Evolutionary conservation across 306 rosid species (phyloP).

Genomic region (Gastrolobium bilobum): DNA sequence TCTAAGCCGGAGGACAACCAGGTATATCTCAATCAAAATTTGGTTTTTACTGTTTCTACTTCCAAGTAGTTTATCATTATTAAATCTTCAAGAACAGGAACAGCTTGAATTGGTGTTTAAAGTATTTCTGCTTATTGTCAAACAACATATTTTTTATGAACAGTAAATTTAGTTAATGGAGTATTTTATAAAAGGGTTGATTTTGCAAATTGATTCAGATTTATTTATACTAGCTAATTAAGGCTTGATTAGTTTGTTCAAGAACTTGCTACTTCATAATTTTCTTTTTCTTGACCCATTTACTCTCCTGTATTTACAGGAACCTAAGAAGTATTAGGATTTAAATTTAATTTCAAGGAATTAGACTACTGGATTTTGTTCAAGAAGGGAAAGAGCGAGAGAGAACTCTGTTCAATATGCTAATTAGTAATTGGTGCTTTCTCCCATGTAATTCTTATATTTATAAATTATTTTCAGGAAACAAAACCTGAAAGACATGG

Average conservation of each 20-base stretch:
- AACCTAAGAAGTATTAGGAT: conserved; percentile 17
- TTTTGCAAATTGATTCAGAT: conserved; percentile 35
- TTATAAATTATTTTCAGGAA: conserved; percentile 56
- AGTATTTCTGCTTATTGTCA: conserved; percentile 34
- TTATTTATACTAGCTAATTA: conserved; percentile 15
- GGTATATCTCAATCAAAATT: conserved; percentile 56
- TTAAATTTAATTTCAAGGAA: background rate
- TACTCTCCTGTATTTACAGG: background rate
- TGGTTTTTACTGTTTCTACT: conserved; percentile 23
- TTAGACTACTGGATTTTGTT: conserved; percentile 18
- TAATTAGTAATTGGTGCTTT: background rate
- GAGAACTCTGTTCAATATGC: background rate
- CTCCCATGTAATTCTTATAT: conserved; percentile 18
- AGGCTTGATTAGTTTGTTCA: background rate
- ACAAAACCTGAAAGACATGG: conserved; percentile 64
- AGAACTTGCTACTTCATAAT: conserved; percentile 14
- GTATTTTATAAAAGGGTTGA: conserved; percentile 15
- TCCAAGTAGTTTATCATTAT: conserved; percentile 23
- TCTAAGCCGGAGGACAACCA: conserved; percentile 63
- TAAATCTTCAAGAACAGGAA: conserved; percentile 29
- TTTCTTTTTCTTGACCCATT: conserved; percentile 13
- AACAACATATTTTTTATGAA: background rate
- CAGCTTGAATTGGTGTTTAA: conserved; percentile 25
- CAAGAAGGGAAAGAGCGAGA: conserved; percentile 13
- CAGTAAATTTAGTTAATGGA: conserved; percentile 22